Conservation (phyloP, 108 stramenopile genomes). For the Epithemia pelagica region DNA sequence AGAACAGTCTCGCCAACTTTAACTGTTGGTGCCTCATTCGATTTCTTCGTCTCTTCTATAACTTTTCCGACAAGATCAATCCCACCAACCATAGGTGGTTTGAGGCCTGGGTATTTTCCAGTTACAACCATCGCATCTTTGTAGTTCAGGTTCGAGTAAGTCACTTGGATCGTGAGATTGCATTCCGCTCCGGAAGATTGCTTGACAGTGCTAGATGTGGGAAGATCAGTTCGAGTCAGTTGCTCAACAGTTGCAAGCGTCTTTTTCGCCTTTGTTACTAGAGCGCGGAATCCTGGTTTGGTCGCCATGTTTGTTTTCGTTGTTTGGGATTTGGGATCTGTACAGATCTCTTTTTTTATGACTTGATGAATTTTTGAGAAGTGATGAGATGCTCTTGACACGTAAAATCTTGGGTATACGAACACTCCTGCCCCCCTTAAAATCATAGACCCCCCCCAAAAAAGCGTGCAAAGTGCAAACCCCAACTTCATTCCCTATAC, state of each 20-base stretch:
- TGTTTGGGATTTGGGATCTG: too few relatives aligned
- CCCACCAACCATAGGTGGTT: slow-evolving; percentile 25
- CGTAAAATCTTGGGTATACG: too few relatives aligned
- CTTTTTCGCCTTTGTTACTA: neutral
- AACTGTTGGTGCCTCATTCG: neutral
- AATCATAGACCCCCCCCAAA: too few relatives aligned
- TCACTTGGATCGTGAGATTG: slow-evolving; percentile 12
- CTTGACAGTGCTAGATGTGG: neutral
- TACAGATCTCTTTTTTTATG: too few relatives aligned
- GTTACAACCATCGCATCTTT: slow-evolving; percentile 28
- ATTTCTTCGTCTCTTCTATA: neutral
- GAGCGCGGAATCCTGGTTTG: neutral
- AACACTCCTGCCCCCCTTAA: too few relatives aligned
- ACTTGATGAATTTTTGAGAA: too few relatives aligned
- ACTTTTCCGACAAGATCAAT: slow-evolving; percentile 31
- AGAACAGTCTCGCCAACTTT: neutral
- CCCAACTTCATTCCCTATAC: too few relatives aligned
- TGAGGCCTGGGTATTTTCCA: slow-evolving; percentile 15
- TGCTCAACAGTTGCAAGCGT: neutral
- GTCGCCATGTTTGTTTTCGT: neutral
- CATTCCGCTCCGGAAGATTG: neutral
- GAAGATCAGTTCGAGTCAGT: neutral
- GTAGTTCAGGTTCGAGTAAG: slow-evolving; percentile 29
- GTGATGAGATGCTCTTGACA: too few relatives aligned
- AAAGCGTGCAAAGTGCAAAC: too few relatives aligned